A percentile compares a stretch with the other conserved stretches of the same genome.
phyloP scores from a whole-genome alignment of 371 early-diverging fungal genomes.

The Funneliformis caledonium region DNA sequence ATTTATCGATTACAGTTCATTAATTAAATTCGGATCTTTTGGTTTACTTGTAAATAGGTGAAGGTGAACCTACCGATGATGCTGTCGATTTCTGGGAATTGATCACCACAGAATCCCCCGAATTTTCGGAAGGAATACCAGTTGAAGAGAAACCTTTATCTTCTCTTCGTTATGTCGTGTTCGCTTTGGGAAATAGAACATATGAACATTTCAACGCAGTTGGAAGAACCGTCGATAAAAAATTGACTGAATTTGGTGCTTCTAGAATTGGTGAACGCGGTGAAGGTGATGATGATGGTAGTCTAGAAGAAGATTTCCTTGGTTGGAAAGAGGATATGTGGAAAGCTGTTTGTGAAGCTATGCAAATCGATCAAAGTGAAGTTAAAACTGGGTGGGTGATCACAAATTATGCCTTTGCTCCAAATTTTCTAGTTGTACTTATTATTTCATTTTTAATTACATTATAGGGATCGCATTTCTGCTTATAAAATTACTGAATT shows the following conservation, averaged over 20 bases:
- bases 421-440: not conserved
- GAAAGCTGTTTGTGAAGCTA: conserved; percentile 74
- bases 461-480: conserved; percentile 46
- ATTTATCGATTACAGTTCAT: not conserved
- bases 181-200: conserved; percentile 97
- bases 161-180: conserved; percentile 76
- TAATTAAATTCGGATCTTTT: not conserved
- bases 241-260: conserved; percentile 74
- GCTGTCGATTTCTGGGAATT: conserved; percentile 86
- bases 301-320: conserved; percentile 93
- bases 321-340: conserved; percentile 90
- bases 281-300: conserved; percentile 96
- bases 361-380: conserved; percentile 67
- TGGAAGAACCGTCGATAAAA: conserved; percentile 67
- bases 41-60: conserved; percentile 42
- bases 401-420: not conserved
- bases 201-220: conserved; percentile 96
- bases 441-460: not conserved
- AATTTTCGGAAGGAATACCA: conserved; percentile 60
- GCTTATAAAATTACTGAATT: conserved; percentile 52
- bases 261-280: conserved; percentile 81
- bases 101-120: conserved; percentile 69
- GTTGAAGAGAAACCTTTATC: conserved; percentile 61
- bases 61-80: conserved; percentile 94
- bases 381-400: conserved; percentile 44